Evolutionary conservation across 202 grass and related monocot genomes (phyloP).

Genomic region (Saccharum hybrid): DNA sequence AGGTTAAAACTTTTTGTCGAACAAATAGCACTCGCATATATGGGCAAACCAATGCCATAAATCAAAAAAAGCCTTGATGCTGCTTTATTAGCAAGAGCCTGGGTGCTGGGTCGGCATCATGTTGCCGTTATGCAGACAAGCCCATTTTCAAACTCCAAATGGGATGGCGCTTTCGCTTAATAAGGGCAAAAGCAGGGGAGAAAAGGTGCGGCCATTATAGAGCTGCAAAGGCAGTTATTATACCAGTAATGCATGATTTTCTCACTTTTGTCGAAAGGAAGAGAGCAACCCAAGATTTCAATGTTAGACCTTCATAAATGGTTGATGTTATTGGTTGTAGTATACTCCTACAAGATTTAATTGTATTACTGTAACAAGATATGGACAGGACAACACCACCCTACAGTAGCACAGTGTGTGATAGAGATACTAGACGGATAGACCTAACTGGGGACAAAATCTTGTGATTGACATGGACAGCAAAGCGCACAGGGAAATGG

Average conservation of each 20-base stretch:
- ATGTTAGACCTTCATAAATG: neutral
- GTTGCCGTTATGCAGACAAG: neutral
- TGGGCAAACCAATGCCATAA: neutral
- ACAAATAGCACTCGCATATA: neutral
- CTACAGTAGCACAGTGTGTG: constrained; percentile 11
- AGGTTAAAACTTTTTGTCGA: constrained; percentile 31
- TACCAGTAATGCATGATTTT: neutral
- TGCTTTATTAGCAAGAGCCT: neutral
- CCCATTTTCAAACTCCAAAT: constrained; percentile 18
- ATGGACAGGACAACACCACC: constrained; percentile 25
- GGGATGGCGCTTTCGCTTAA: constrained; percentile 39
- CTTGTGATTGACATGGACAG: constrained; percentile 52
- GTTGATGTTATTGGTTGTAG: neutral
- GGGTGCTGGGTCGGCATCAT: neutral
- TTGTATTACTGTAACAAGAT: constrained; percentile 7
- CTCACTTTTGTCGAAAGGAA: constrained; percentile 5
- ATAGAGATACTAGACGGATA: neutral
- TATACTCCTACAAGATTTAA: neutral
- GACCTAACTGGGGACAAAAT: constrained; percentile 48
- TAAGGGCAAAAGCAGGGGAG: constrained; percentile 34
- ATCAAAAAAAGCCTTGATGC: neutral
- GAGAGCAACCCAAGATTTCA: neutral
- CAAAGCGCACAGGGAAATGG: constrained; percentile 14
- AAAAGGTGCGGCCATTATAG: constrained; percentile 18
- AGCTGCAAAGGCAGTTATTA: constrained; percentile 33